These are phyloP conservation scores for Piromyces sp. DNA, from an alignment of 192 early-diverging fungal species.

Conservation along the genomic window DNA sequence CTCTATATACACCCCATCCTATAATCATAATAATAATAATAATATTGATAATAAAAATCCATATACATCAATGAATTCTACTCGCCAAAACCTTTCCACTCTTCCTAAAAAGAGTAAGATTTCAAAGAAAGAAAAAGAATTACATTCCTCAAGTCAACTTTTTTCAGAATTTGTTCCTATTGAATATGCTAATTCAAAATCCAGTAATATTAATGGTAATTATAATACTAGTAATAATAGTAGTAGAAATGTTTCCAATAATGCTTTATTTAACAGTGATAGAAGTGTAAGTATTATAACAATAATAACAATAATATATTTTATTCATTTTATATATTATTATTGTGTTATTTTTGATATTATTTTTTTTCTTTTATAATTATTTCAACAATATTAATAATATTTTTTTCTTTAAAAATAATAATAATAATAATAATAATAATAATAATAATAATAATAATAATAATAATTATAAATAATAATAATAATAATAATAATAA, in stretches of 20 bases:
- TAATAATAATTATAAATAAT: too few species aligned
- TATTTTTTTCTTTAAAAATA: too few species aligned
- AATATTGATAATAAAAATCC: background rate
- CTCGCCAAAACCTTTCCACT: background rate
- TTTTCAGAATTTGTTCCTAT: background rate
- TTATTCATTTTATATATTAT: background rate
- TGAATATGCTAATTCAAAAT: background rate
- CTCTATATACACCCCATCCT: background rate
- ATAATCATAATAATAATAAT: background rate
- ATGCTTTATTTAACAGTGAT: background rate
- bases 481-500: too few species aligned
- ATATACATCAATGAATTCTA: background rate
- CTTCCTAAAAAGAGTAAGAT: background rate
- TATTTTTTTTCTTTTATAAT: too few species aligned
- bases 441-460: too few species aligned
- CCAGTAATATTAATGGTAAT: background rate
- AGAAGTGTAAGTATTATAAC: background rate
- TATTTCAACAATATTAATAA: too few species aligned
- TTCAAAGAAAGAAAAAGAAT: background rate
- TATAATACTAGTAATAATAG: background rate
- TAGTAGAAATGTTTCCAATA: background rate
- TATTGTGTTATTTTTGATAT: too few species aligned
- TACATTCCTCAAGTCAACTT: background rate
- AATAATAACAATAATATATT: background rate
- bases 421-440: too few species aligned